Conservation (phyloP, 108 stramenopile genomes). For the Aureococcus anophagefferens region DNA sequence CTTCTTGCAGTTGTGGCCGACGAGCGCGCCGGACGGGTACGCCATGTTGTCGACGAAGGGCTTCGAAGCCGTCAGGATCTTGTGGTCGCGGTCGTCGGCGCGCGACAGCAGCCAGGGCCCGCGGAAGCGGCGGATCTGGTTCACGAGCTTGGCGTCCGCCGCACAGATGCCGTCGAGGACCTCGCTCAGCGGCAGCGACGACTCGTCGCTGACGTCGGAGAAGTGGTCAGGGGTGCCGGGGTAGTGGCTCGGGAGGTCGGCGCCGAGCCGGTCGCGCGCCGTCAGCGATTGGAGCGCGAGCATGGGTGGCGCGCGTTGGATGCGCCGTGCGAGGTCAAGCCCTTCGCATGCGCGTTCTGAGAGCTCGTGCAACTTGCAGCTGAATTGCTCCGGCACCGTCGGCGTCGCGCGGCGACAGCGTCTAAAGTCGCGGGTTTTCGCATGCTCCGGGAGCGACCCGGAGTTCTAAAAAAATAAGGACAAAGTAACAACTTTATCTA, state of each 20-base stretch:
- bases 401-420: no score
- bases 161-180: background rate
- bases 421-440: no score
- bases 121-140: slow-evolving; percentile 9
- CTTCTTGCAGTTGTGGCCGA: slow-evolving; percentile 7
- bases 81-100: slow-evolving; percentile 2
- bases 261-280: background rate
- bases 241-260: background rate
- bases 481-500: no score
- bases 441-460: no score
- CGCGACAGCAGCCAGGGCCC: slow-evolving; percentile 6
- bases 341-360: no score
- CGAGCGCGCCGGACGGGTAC: background rate
- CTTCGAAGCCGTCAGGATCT: background rate
- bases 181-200: background rate
- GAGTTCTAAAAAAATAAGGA: no score
- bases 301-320: no score
- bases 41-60: background rate
- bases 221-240: background rate
- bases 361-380: no score
- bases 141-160: background rate
- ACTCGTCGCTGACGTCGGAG: background rate
- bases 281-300: background rate
- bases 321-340: no score
- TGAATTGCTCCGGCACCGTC: no score